These are phyloP conservation scores for Scleromitrula shiraiana DNA, from an alignment of 2,329 filamentous ascomycete species.

Conservation along the genomic window DNA sequence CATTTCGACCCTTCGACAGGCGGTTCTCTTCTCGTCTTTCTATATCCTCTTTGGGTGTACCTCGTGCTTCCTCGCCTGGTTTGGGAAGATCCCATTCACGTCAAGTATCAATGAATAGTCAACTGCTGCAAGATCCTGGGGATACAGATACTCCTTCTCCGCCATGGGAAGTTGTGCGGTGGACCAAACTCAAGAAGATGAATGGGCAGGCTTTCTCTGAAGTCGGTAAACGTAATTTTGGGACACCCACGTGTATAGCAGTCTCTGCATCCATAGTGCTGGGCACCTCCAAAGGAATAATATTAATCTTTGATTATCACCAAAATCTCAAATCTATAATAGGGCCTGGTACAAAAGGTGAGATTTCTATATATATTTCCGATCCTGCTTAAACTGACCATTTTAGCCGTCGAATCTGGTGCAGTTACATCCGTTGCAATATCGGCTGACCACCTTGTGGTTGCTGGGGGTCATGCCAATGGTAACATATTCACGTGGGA, in stretches of 20 bases:
- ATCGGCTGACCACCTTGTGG: slow-evolving; percentile 86
- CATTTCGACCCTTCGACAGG: slow-evolving; percentile 87
- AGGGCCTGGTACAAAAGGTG: slow-evolving; percentile 84
- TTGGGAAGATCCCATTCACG: slow-evolving; percentile 72
- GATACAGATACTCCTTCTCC: slow-evolving; percentile 65
- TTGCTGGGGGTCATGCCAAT: slow-evolving; percentile 82
- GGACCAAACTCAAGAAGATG: slow-evolving; percentile 88
- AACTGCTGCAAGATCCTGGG: slow-evolving; percentile 52
- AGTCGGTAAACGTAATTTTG: slow-evolving; percentile 84
- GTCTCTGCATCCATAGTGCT: slow-evolving; percentile 84
- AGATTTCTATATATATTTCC: slow-evolving; percentile 17
- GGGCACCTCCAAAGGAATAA: slow-evolving; percentile 88
- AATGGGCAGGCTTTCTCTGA: slow-evolving; percentile 89
- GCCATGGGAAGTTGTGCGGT: slow-evolving; percentile 94
- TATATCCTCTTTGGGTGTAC: slow-evolving; percentile 48
- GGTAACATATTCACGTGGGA: slow-evolving; percentile 98
- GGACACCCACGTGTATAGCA: slow-evolving; percentile 78
- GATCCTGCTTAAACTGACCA: background rate
- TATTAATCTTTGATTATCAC: slow-evolving; percentile 94
- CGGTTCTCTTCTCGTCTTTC: slow-evolving; percentile 82
- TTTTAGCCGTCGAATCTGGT: slow-evolving; percentile 77
- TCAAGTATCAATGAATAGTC: slow-evolving; percentile 69
- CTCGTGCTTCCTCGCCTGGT: slow-evolving; percentile 61
- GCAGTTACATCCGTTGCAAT: slow-evolving; percentile 80
- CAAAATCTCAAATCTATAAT: slow-evolving; percentile 92